Conservation (phyloP, 495 filamentous ascomycete species). For the Neohortaea acidophila region DNA sequence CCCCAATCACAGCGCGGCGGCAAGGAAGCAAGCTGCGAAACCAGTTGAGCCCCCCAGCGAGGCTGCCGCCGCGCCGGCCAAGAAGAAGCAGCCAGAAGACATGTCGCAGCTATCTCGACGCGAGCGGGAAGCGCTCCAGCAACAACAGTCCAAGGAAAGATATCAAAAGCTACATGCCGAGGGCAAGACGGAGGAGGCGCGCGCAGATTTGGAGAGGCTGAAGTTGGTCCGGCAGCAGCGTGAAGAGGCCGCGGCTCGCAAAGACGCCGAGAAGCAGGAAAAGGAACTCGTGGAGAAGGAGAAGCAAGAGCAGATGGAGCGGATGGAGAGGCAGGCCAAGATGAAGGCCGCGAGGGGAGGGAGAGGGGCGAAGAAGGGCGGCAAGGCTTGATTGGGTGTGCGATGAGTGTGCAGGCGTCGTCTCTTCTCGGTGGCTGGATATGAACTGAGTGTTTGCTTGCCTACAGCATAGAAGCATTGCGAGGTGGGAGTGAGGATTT, state of each 20-base stretch:
- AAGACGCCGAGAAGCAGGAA: conserved; percentile 46
- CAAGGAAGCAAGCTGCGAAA: conserved; percentile 43
- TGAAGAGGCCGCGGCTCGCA: conserved; percentile 65
- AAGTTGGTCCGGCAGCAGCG: conserved; percentile 67
- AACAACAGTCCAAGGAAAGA: conserved; percentile 71
- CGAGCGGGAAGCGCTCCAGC: conserved; percentile 81
- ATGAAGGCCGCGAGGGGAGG: conserved; percentile 22
- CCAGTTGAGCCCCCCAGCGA: conserved; percentile 19
- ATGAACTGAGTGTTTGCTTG: too few relatives aligned
- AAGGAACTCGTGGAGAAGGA: conserved; percentile 26
- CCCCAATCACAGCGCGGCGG: conserved; percentile 71
- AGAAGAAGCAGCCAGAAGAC: conserved; percentile 24
- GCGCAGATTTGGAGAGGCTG: conserved; percentile 76
- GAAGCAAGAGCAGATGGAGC: conserved; percentile 27
- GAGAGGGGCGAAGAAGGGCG: conserved; percentile 21
- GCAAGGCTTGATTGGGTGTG: conserved; percentile 19
- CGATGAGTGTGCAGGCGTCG: too few relatives aligned
- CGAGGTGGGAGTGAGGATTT: too few relatives aligned
- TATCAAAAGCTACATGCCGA: conserved; percentile 90
- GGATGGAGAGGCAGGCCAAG: conserved; percentile 24
- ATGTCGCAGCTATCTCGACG: conserved; percentile 53
- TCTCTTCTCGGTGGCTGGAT: too few relatives aligned
- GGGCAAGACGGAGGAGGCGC: conserved; percentile 93
- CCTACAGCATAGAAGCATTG: too few relatives aligned
- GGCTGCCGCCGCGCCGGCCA: conserved; percentile 13